phyloP scores from a whole-genome alignment of 208 protist genomes.

The Lotmaria passim region DNA sequence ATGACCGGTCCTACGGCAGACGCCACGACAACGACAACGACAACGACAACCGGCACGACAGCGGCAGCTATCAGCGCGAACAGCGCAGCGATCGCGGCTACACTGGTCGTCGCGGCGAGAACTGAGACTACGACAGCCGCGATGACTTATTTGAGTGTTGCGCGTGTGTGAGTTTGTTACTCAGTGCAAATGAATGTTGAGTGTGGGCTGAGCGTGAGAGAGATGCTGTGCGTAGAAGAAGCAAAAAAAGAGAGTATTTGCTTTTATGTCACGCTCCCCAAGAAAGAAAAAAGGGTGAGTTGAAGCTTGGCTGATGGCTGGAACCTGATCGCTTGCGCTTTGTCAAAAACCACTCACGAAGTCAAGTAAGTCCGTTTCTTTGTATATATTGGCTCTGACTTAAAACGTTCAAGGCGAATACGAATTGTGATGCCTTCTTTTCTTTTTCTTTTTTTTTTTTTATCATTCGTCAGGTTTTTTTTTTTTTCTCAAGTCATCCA shows the following conservation, averaged over 20 bases:
- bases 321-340: too few species aligned
- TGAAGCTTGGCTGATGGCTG: too few species aligned
- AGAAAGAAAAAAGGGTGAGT: too few species aligned
- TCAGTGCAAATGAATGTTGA: not conserved
- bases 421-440: too few species aligned
- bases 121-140: conserved; percentile 30
- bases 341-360: too few species aligned
- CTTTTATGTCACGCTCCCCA: too few species aligned
- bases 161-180: not conserved
- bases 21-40: conserved; percentile 1
- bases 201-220: too few species aligned
- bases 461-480: too few species aligned
- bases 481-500: too few species aligned
- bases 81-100: conserved; percentile 7
- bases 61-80: not conserved
- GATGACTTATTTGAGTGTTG: conserved; percentile 44
- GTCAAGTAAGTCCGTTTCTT: too few species aligned
- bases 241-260: not conserved
- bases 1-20: not conserved
- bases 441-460: too few species aligned
- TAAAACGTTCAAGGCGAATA: too few species aligned
- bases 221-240: not conserved
- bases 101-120: conserved; percentile 9
- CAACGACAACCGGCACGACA: conserved; percentile 4
- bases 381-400: not conserved